Conservation (phyloP, 148 eudicot genomes). For the Euryodendron excelsum region DNA sequence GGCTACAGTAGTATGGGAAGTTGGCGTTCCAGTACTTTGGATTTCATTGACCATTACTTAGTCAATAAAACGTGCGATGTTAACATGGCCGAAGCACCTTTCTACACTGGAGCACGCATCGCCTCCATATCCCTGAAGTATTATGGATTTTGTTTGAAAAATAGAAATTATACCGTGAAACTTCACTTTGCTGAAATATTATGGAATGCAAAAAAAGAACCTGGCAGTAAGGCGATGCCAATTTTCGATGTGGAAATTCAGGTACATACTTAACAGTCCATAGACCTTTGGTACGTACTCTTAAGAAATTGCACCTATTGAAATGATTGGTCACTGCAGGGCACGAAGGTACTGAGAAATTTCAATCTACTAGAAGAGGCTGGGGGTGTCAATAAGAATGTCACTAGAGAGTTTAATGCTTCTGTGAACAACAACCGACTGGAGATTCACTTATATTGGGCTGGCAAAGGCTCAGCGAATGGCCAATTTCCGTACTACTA, state of each 20-base stretch:
- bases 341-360: not conserved
- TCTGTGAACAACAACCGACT: not conserved
- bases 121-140: not conserved
- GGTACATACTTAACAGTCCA: not conserved
- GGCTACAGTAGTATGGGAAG: not conserved
- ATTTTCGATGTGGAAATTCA: not conserved
- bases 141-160: not conserved
- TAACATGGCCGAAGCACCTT: not conserved
- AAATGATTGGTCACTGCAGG: not conserved
- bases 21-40: too few relatives aligned
- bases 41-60: too few relatives aligned
- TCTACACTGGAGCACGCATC: not conserved
- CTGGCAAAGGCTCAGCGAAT: not conserved
- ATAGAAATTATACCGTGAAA: not conserved
- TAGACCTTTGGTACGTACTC: too few relatives aligned
- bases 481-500: not conserved
- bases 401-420: not conserved
- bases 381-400: not conserved
- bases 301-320: not conserved
- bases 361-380: not conserved
- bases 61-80: too few relatives aligned
- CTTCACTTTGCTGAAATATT: not conserved
- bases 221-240: not conserved
- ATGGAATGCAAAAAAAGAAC: not conserved
- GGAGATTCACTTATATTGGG: not conserved